Base-by-base conservation (phyloP, 441 rosid species). In the Mallotus repandus region DNA sequence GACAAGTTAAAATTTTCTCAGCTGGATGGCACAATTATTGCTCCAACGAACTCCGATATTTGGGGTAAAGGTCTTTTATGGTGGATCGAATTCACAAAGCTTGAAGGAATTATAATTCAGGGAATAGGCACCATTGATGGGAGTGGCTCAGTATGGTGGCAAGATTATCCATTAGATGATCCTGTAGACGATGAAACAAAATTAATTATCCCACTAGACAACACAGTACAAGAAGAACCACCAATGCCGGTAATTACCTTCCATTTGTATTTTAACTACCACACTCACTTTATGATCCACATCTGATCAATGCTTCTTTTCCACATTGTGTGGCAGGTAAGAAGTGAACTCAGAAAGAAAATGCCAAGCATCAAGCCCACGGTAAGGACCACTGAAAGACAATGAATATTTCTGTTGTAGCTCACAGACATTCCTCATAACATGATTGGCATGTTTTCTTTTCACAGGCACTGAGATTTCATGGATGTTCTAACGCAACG, bases 101-200 rank as follows among this genome's bases (percentile, higher is more conserved):
- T 91, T 46, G 82, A 43, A 66, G 97, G 97, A 55, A 86, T 93
- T 62, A 83, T 88, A 66, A 53, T 96, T 70, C 92, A 86, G 74
- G 97, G 98, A 21, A 80, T 79, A 54, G 99, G 99, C 50, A 82
- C 85, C 7, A 85, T 96, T 57, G 97, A 93, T 76, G 99, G 99
- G 74, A 84, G 93, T 76, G 99, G 99, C 65, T 89, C 98, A 58
- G 86, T 79, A 46, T 96, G 99, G 99, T 96, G 99, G 99, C 81
- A 85, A 74, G 88, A 87, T 64, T 68, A 78, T 41, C 86, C 88
- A 19, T 81, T 78, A 21, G 82, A 87, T 69, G 90, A 86, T 72
- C 89, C 88, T 46, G 56, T 71, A 21, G 96, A 96, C 32, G 85
- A 84, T 35, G 93, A 84, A 73, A 49, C 80, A 64, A 84, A 80